phyloP scores from a whole-genome alignment of 192 early-diverging fungal species.

The Chytriomyces hyalinus region DNA sequence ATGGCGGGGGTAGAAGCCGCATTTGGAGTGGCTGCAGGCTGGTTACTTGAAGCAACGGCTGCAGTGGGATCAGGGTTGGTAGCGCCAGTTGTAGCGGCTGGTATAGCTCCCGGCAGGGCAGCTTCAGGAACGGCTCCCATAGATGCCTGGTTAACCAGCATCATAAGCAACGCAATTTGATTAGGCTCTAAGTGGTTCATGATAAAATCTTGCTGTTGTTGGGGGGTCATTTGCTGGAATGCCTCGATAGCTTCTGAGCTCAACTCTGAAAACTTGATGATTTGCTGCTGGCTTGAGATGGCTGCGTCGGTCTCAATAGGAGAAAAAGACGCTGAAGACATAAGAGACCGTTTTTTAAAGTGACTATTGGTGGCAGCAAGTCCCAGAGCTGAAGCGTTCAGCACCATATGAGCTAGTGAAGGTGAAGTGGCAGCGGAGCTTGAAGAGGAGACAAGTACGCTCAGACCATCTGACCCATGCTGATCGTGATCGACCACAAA shows the following conservation, averaged over 20 bases:
- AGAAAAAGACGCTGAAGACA: slow-evolving; percentile 34
- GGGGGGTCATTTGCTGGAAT: slow-evolving; percentile 27
- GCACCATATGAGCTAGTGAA: not conserved
- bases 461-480: no score
- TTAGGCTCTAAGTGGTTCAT: slow-evolving; percentile 20
- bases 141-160: slow-evolving; percentile 28
- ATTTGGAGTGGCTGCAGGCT: slow-evolving; percentile 1
- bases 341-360: slow-evolving; percentile 17
- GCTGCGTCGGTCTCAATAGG: slow-evolving; percentile 6
- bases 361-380: slow-evolving; percentile 18
- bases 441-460: not conserved
- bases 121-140: not conserved
- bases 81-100: not conserved
- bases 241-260: slow-evolving; percentile 17
- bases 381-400: not conserved
- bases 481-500: not conserved
- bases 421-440: not conserved
- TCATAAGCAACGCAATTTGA: slow-evolving; percentile 29
- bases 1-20: not conserved
- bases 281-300: not conserved
- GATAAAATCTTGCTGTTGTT: slow-evolving; percentile 29
- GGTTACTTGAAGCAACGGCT: not conserved
- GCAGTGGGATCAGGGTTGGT: not conserved
- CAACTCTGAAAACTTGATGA: slow-evolving; percentile 24
- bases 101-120: not conserved